A percentile compares a stretch with the other conserved stretches of the same genome.
These are phyloP conservation scores for Aspergillus pseudonomiae DNA, from an alignment of 2,329 filamentous ascomycete genomes.

Conservation along the genomic window DNA sequence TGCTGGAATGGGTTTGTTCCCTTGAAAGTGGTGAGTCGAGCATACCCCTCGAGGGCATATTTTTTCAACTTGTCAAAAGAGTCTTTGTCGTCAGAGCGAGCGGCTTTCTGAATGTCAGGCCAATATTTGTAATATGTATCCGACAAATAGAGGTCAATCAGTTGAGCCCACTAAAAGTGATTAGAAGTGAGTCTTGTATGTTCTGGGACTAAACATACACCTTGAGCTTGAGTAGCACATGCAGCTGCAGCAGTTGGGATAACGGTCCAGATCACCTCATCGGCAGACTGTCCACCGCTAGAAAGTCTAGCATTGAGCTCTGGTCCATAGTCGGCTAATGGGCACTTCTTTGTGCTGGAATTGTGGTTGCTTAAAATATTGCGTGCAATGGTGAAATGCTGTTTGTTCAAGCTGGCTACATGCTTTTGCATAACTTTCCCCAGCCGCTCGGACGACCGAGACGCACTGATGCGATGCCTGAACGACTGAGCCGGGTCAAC, in stretches of 20 bases:
- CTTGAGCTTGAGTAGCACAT: constrained; percentile 17
- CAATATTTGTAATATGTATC: constrained; percentile 12
- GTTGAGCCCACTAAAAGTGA: constrained; percentile 13
- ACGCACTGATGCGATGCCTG: neutral
- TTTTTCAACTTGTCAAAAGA: constrained; percentile 15
- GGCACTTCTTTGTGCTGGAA: neutral
- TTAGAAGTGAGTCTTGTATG: neutral
- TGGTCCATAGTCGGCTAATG: constrained; percentile 5
- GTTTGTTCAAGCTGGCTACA: neutral
- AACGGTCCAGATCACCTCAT: constrained; percentile 15
- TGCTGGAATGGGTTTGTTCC: neutral
- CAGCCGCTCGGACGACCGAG: constrained; percentile 1
- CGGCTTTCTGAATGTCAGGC: constrained; percentile 12
- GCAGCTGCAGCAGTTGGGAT: constrained; percentile 16
- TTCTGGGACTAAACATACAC: constrained; percentile 2
- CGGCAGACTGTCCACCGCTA: constrained; percentile 9
- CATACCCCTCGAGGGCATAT: constrained; percentile 18
- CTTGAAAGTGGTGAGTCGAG: neutral
- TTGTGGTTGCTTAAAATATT: neutral
- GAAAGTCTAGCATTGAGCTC: constrained; percentile 9
- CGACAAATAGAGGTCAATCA: constrained; percentile 17
- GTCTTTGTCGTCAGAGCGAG: constrained; percentile 2
- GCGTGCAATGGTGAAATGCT: neutral
- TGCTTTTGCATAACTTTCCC: constrained; percentile 10
- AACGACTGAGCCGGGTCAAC: constrained; percentile 11